These are phyloP conservation scores for Populus tomentosa DNA, from an alignment of 441 rosid genomes.

Conservation along the genomic window DNA sequence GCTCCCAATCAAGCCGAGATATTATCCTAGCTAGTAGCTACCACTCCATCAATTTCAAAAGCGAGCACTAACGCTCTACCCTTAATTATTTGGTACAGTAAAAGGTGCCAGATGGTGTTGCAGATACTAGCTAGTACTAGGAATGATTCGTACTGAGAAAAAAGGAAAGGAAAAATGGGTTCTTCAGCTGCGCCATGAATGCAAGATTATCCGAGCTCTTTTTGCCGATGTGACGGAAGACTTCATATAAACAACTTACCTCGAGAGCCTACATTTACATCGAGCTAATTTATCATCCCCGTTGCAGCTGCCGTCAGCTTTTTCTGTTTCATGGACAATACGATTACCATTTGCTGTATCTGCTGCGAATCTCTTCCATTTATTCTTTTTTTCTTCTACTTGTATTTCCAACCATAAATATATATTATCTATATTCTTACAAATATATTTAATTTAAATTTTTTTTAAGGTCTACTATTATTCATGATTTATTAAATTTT, in stretches of 20 bases:
- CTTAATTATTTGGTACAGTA: background rate
- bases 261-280: no score
- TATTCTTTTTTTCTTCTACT: no score
- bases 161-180: background rate
- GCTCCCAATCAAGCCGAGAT: background rate
- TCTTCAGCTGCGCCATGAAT: background rate
- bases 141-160: background rate
- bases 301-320: no score
- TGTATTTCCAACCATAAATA: no score
- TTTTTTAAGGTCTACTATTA: no score
- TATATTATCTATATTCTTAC: no score
- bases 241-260: background rate
- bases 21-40: background rate
- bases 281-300: no score
- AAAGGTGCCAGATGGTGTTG: background rate
- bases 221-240: slow-evolving; percentile 9
- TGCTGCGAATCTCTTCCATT: no score
- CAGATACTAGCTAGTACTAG: background rate
- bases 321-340: no score
- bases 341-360: no score
- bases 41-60: background rate
- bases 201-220: background rate
- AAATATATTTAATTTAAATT: no score
- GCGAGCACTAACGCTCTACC: background rate
- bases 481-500: no score